A percentile compares a stretch with the other conserved stretches of the same genome.
Conservation (phyloP, 129 eudicot genomes). For the Arctium lappa region DNA sequence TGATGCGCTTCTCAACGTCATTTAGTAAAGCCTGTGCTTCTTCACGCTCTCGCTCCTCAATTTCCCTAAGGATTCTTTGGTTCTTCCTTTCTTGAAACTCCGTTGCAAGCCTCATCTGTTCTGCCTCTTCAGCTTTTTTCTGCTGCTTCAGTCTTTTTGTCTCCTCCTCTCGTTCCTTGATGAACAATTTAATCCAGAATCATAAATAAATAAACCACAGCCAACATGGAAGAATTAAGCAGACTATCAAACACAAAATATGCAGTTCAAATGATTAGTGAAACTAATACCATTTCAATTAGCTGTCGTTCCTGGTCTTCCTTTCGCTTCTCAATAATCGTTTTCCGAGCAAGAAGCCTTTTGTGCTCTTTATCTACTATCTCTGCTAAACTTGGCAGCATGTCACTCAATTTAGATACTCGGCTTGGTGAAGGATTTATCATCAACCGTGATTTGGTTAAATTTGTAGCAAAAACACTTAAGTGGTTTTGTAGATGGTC, state of each 20-base stretch:
- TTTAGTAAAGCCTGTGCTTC: constrained; percentile 55
- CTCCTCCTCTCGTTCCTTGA: constrained; percentile 52
- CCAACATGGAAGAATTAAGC: neutral
- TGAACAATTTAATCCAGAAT: neutral
- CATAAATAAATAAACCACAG: neutral
- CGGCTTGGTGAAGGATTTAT: constrained; percentile 35
- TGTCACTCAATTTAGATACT: constrained; percentile 43
- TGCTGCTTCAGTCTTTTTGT: constrained; percentile 40
- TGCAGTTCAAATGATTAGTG: neutral
- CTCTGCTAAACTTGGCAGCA: constrained; percentile 48
- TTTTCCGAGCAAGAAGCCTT: constrained; percentile 67
- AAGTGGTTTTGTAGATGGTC: neutral
- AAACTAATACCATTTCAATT: neutral
- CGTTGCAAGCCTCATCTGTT: constrained; percentile 47
- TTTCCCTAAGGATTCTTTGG: constrained; percentile 46
- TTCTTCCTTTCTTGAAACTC: constrained; percentile 51
- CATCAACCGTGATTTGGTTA: neutral
- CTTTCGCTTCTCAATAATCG: constrained; percentile 67
- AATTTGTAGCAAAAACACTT: neutral
- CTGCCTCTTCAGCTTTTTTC: constrained; percentile 41
- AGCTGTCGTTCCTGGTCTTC: constrained; percentile 49
- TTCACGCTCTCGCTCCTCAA: constrained; percentile 48
- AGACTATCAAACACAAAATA: neutral
- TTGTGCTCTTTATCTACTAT: constrained; percentile 66
- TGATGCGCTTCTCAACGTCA: constrained; percentile 51